Base-by-base conservation (phyloP, 2,329 filamentous ascomycete genomes). In the Colletotrichum liaoningense region DNA sequence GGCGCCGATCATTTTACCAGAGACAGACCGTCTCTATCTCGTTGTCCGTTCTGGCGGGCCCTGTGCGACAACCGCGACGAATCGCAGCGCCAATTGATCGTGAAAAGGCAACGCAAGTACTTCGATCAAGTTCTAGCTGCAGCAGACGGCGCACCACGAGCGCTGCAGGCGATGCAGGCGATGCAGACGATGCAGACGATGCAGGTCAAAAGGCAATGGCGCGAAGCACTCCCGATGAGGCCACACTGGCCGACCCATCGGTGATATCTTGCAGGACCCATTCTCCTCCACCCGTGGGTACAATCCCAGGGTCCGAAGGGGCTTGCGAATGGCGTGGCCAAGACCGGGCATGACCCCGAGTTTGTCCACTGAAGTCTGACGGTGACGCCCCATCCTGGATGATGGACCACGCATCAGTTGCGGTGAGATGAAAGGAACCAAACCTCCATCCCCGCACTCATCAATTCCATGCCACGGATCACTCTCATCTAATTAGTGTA, bases 361-460 rank as follows among this genome's bases (percentile, higher is more conserved):
- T 38, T 57, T 57, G 65, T 63, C 52, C 24, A 58, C 46, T 58
- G 38, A 19, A 42, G 38, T 42, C 38, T 42, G 35, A 46, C 66
- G 67, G 60, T 56, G 55, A 35, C 66, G 42, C 56, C 67, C 70
- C 59, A 66, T 73, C 46, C 67, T 30, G 14, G 30, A 30, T 70
- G 60, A 70, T 30, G 35, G 24, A 42, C 65, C 60, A 70, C 70
- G 60, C 67, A 73, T 73, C 67, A 73, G 59, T 70, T 70, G 60
- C 70, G 70, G 70, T 73, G 70, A 73, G 70, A 70, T 70, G 60
- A 70, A 56, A 24, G 63, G 52, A 30, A 63, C 65, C 65, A 63
- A 54, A 54, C 59, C 28, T 52, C 49, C 52, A 58, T 30, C 56
- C 70, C 67, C 70, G 62, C 70, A 65, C 46, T 38, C 33, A 16